These are phyloP conservation scores for Coniochaeta hoffmannii DNA, from an alignment of 2,329 filamentous ascomycete species.

Conservation along the genomic window DNA sequence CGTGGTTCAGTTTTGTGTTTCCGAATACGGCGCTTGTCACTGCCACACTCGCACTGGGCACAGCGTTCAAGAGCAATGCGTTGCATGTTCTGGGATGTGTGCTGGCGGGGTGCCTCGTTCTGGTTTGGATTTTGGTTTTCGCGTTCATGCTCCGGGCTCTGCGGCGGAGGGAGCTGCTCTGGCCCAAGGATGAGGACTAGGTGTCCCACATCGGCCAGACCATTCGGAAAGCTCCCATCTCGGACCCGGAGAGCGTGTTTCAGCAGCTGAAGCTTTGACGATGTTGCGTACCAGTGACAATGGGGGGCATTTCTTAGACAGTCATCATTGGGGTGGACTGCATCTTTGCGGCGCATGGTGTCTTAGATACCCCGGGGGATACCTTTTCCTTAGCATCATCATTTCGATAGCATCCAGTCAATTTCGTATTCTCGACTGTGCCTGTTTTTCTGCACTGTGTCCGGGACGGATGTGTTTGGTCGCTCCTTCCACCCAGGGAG, in stretches of 20 bases:
- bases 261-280: not conserved
- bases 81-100: slow-evolving; percentile 62
- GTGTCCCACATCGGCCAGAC: not conserved
- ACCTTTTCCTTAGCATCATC: not conserved
- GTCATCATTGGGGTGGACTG: not conserved
- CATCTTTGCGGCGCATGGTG: not conserved
- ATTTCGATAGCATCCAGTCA: not conserved
- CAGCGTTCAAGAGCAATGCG: slow-evolving; percentile 49
- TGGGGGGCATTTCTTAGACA: not conserved
- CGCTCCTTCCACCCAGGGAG: too few relatives aligned
- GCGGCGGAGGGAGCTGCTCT: slow-evolving; percentile 47
- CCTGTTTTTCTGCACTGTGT: too few relatives aligned
- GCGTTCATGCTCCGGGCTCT: slow-evolving; percentile 65
- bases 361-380: not conserved
- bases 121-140: slow-evolving; percentile 64
- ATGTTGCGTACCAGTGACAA: not conserved
- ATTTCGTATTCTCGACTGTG: too few relatives aligned
- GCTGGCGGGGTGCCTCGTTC: slow-evolving; percentile 56
- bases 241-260: not conserved
- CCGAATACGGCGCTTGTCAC: slow-evolving; percentile 72
- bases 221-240: not conserved
- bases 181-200: slow-evolving; percentile 3
- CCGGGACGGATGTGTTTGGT: too few relatives aligned
- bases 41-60: slow-evolving; percentile 64
- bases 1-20: slow-evolving; percentile 78